phyloP scores from a whole-genome alignment of 176 grass and related monocot species.

The Eragrostis nindensis region DNA sequence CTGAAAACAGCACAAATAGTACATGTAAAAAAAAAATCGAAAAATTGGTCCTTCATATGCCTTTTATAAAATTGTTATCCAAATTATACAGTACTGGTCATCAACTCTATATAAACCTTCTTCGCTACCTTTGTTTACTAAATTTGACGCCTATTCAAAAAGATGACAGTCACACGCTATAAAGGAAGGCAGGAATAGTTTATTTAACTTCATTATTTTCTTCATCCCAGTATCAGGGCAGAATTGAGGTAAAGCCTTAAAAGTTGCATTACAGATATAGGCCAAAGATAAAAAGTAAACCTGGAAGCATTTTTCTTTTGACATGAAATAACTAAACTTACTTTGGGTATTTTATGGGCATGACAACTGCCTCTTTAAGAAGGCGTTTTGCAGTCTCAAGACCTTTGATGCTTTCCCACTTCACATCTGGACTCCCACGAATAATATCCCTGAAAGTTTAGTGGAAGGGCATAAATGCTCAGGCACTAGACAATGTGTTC shows the following conservation, averaged over 20 bases:
- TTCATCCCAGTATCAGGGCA: neutral
- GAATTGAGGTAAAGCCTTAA: neutral
- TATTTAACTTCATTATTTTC: neutral
- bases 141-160: conserved; percentile 13
- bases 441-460: conserved; percentile 74
- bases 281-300: neutral
- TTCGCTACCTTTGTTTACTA: neutral
- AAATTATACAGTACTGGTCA: neutral
- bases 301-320: neutral
- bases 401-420: conserved; percentile 99
- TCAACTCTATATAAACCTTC: neutral
- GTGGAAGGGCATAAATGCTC: conserved; percentile 16
- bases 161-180: neutral
- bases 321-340: conserved; percentile 51
- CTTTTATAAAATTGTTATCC: neutral
- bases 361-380: conserved; percentile 94
- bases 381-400: conserved; percentile 88
- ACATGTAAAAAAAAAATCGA: neutral
- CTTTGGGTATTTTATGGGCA: conserved; percentile 99
- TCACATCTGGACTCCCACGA: conserved; percentile 92
- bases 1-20: conserved; percentile 40
- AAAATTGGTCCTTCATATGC: neutral
- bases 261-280: neutral
- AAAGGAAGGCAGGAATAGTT: conserved; percentile 11
- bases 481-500: neutral